These are phyloP conservation scores for Zoysia pacifica DNA, from an alignment of 176 grass and related monocot genomes.

Conservation along the genomic window DNA sequence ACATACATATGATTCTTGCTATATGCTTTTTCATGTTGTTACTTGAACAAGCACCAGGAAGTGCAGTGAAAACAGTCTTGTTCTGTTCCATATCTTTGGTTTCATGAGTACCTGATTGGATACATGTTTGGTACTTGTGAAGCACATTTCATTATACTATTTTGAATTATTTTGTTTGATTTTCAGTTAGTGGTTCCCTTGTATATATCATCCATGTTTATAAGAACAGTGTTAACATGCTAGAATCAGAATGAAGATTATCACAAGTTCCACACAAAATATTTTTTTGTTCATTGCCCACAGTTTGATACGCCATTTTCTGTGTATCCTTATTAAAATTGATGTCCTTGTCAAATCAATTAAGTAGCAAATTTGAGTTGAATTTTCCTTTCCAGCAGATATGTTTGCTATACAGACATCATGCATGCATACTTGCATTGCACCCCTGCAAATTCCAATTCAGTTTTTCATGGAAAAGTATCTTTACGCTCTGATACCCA, in stretches of 20 bases:
- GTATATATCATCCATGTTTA: neutral
- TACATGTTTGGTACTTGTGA: neutral
- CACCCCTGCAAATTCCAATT: conserved; percentile 19
- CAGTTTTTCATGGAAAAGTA: conserved; percentile 11
- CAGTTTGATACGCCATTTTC: neutral
- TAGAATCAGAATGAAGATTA: neutral
- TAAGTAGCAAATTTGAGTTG: conserved; percentile 2
- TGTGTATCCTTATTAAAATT: neutral
- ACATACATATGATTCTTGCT: neutral
- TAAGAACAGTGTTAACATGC: conserved; percentile 4
- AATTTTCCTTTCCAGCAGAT: conserved; percentile 11
- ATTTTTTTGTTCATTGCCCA: neutral
- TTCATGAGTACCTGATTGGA: neutral
- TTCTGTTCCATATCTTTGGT: neutral
- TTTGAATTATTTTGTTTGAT: neutral
- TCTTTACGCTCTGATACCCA: conserved; percentile 28
- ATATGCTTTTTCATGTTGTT: conserved; percentile 6
- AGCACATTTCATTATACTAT: neutral
- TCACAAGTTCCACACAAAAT: neutral
- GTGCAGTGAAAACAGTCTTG: neutral
- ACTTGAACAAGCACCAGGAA: neutral
- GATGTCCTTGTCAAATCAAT: neutral
- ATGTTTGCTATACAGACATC: conserved; percentile 12
- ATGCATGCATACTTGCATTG: neutral
- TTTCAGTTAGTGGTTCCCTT: neutral